phyloP scores from a whole-genome alignment of 2,329 filamentous ascomycete genomes.

The Aspergillus ruber region DNA sequence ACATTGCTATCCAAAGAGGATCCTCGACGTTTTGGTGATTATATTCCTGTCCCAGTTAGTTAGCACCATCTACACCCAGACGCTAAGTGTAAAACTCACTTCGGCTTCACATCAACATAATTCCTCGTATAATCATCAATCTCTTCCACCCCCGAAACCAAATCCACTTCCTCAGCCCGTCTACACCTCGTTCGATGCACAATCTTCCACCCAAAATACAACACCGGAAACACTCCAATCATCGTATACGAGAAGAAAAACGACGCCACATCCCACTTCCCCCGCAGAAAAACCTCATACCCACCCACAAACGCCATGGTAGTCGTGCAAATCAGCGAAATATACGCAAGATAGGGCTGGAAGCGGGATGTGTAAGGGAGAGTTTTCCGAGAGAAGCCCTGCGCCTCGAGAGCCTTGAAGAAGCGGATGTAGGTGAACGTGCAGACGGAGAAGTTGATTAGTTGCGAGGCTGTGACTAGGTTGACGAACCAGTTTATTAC shows the following conservation, averaged over 20 bases:
- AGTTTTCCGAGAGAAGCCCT: conserved; percentile 60
- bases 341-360: conserved; percentile 68
- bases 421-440: conserved; percentile 67
- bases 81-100: conserved; percentile 33
- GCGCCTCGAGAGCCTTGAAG: conserved; percentile 60
- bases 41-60: conserved; percentile 16
- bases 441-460: conserved; percentile 67
- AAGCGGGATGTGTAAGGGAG: conserved; percentile 64
- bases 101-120: conserved; percentile 50
- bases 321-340: conserved; percentile 56
- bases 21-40: conserved; percentile 4
- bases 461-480: conserved; percentile 65
- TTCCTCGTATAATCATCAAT: conserved; percentile 63
- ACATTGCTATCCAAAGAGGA: not conserved
- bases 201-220: conserved; percentile 68
- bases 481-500: conserved; percentile 69
- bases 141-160: conserved; percentile 56
- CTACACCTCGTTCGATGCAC: conserved; percentile 56
- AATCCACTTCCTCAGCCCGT: conserved; percentile 55
- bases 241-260: conserved; percentile 76
- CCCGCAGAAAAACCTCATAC: conserved; percentile 67
- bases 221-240: conserved; percentile 61
- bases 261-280: conserved; percentile 59
- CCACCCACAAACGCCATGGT: conserved; percentile 70
- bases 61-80: not conserved